phyloP scores from a whole-genome alignment of 768 basidiomycete species.

The Coprinopsis sp. region DNA sequence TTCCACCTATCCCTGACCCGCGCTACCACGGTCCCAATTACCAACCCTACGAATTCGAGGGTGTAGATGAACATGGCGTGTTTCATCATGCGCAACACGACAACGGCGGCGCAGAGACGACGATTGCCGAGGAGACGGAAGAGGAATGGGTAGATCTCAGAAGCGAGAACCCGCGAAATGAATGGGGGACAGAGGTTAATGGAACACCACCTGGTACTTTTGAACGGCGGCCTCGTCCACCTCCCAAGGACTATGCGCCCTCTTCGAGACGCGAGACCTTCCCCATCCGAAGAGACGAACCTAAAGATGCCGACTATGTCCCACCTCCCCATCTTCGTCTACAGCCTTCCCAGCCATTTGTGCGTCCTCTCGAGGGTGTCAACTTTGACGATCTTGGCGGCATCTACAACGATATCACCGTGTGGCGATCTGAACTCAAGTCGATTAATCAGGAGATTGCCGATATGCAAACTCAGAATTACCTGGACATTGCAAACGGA shows the following conservation, averaged over 20 bases:
- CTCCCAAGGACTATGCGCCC: slow-evolving; percentile 30
- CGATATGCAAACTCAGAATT: slow-evolving; percentile 61
- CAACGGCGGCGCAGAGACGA: background rate
- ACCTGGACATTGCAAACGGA: slow-evolving; percentile 71
- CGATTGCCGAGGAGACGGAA: slow-evolving; percentile 20
- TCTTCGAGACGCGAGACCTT: slow-evolving; percentile 56
- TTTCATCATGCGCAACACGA: slow-evolving; percentile 7
- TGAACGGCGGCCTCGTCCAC: slow-evolving; percentile 32
- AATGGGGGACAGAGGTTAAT: slow-evolving; percentile 33
- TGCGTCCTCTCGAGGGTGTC: slow-evolving; percentile 68
- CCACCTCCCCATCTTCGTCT: slow-evolving; percentile 65
- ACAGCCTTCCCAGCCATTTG: slow-evolving; percentile 65
- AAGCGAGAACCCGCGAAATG: slow-evolving; percentile 36
- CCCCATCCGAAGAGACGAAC: slow-evolving; percentile 44
- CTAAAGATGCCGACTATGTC: slow-evolving; percentile 36
- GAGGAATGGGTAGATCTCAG: slow-evolving; percentile 62
- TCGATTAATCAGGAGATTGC: slow-evolving; percentile 68
- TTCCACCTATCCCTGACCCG: slow-evolving; percentile 49
- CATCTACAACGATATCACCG: slow-evolving; percentile 66
- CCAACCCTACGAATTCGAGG: slow-evolving; percentile 28
- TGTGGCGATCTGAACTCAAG: slow-evolving; percentile 67
- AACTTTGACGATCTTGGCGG: slow-evolving; percentile 60
- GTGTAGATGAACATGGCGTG: slow-evolving; percentile 34
- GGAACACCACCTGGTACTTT: slow-evolving; percentile 30
- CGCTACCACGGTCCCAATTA: slow-evolving; percentile 54